Evolutionary conservation across 257 asterid species (phyloP), one percentile per base, ranked within the genome.

Genomic region (Cynanchum wilfordii): DNA sequence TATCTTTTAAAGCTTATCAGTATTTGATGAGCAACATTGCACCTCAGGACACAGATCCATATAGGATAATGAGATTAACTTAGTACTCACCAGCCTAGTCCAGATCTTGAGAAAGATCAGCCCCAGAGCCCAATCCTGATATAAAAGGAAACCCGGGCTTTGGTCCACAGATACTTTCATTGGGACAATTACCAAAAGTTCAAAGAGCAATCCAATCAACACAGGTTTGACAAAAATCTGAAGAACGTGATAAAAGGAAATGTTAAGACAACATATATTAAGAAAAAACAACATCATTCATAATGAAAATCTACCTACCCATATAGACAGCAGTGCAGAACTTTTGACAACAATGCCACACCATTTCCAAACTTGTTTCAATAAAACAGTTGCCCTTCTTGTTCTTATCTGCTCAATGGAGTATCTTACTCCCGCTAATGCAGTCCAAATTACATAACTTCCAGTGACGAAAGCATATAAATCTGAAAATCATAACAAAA

Each of bases 101-200:
- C 99, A 94, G 52, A 94, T 92, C 92, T 94, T 94, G 69, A 94
- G 86, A 83, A 94, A 94, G 83, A 94, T 87, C 4, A 94, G 77
- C 76, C 99, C 99, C 24, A 94, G 88, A 71, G 98, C 98, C 99
- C 99, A 94, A 79, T 94, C 99, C 83, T 94, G 99, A 75, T 94
- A 94, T 75, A 94, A 73, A 72, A 92, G 98, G 87, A 94, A 94
- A 76, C 92, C 96, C 55, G 99, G 99, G 58, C 98, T 94, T 82
- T 92, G 98, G 69, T 94, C 96, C 82, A 92, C 89, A 3, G 99
- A 98, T 51, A 92, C 99, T 73, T 97, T 89, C 98, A 94, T 94
- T 12, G 99, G 99, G 73, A 94, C 96, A 69, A 94, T 94, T 10
- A 94, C 97, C 77, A 94, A 87, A 71, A 94, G 98, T 81, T 94